Base-by-base conservation (phyloP, 23 red algal species). In the Gracilaria gracilis region DNA sequence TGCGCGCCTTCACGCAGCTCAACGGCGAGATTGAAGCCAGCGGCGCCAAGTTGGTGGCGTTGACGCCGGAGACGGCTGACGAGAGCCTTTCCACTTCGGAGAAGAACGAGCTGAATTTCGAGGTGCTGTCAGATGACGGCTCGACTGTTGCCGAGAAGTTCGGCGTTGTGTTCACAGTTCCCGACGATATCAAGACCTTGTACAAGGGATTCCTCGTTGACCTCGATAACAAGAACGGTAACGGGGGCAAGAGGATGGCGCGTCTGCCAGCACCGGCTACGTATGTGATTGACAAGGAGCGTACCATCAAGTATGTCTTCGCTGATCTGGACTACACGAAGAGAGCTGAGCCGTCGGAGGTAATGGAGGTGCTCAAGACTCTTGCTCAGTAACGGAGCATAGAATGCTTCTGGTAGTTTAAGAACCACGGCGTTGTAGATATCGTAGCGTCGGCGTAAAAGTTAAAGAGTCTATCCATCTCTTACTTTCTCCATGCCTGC, bases 41-140 rank as follows among this genome's bases (percentile, higher is more conserved):
- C 7, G 62, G 62, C 13, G 83, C 83, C 4, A 70, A 48, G 40
- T 40, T 86, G 15, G 83, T 86, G 23, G 59, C 61, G 29, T 37
- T 86, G 21, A 48, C 62, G 23, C 83, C 83, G 29, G 83, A 86
- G 39, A 86, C 83, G n/a, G 57, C 83, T 17, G 83, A 86, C 33
- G 83, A 86, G 65, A 86, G 83, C 66, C 40, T 86, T 23, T 69
- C 61, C 14, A 53, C 50, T 16, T 34, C 27, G 36, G 83, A 86
- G 2, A 86, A 86, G 83, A 53, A 46, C 12, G 62, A 86, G 38
- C 35, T 86, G 3, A 58, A 58, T 65, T 86, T 72, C 46, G 62
- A 86, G 62, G 83, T 86, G 21, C 65, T 86, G n/a, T 70, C 61
- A 57, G 83, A 86, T 57, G 83, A 86, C 28, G 83, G 83, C 19